A percentile compares a stretch with the other conserved stretches of the same genome.
phyloP scores from a whole-genome alignment of 164 flowering plant species.

The Magnolia sinica region DNA sequence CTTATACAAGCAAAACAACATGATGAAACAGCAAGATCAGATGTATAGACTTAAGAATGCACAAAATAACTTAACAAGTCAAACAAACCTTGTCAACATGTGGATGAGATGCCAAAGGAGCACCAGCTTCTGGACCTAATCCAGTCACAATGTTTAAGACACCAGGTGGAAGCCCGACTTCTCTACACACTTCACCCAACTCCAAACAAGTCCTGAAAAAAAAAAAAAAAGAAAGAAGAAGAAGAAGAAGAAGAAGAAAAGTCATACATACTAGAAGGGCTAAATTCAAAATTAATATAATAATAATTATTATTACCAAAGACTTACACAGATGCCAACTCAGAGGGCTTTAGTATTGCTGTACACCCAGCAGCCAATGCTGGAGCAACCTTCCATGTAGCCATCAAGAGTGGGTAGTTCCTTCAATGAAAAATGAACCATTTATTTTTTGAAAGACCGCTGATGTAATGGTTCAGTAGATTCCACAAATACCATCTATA shows the following conservation, averaged over 20 bases:
- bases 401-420: conserved; percentile 96
- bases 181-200: conserved; percentile 79
- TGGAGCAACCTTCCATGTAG: conserved; percentile 98
- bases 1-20: not conserved
- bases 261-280: too few species aligned
- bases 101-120: conserved; percentile 94
- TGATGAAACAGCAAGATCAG: not conserved
- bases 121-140: conserved; percentile 93
- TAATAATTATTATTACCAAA: not conserved
- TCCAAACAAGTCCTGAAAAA: conserved; percentile 89
- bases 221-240: conserved; percentile 4
- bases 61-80: conserved; percentile 7
- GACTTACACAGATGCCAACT: conserved; percentile 81
- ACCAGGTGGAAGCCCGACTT: conserved; percentile 94
- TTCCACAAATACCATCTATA: not conserved
- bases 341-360: conserved; percentile 94
- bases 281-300: not conserved
- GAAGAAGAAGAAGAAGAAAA: not conserved
- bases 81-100: conserved; percentile 78
- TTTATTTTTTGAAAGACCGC: not conserved
- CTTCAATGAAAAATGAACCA: conserved; percentile 27
- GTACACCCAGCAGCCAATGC: conserved; percentile 97
- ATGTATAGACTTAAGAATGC: not conserved
- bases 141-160: conserved; percentile 89
- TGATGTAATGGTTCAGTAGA: not conserved